phyloP scores from a whole-genome alignment of 148 eudicot genomes.

The Amaranthus cruentus region DNA sequence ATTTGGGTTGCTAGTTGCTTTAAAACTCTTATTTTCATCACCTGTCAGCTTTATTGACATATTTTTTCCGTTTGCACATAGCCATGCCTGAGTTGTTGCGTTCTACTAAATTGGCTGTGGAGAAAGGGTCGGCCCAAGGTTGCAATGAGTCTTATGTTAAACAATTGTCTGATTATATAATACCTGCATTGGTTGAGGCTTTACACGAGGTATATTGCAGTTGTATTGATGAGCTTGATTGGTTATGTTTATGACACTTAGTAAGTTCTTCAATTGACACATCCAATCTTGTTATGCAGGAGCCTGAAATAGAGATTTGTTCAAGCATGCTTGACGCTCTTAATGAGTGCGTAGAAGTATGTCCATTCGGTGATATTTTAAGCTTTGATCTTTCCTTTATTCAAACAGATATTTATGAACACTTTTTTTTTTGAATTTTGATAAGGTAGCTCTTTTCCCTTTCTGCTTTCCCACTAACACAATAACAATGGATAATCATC shows the following conservation, averaged over 20 bases:
- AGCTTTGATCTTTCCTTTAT: neutral
- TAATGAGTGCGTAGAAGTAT: constrained; percentile 44
- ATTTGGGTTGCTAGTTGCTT: constrained; percentile 13
- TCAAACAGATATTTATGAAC: neutral
- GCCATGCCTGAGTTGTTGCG: constrained; percentile 45
- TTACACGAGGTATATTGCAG: constrained; percentile 31
- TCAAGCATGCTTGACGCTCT: constrained; percentile 39
- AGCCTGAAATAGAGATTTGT: constrained; percentile 40
- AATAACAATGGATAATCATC: too few relatives aligned
- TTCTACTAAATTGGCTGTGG: constrained; percentile 42
- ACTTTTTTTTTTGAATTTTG: neutral
- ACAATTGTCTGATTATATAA: constrained; percentile 35
- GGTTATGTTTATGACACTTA: neutral
- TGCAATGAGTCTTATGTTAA: constrained; percentile 39
- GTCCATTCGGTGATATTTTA: neutral
- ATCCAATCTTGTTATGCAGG: constrained; percentile 20
- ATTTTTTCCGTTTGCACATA: constrained; percentile 2
- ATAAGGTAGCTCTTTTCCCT: neutral
- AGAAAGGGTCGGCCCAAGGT: constrained; percentile 41
- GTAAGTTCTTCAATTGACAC: neutral
- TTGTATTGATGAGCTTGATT: neutral
- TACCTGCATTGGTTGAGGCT: constrained; percentile 49
- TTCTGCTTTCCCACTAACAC: neutral
- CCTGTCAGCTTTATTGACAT: constrained; percentile 1
- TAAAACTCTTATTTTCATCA: neutral